These are phyloP conservation scores for Conoideocrella luteorostrata DNA, from an alignment of 2,329 filamentous ascomycete genomes.

Conservation along the genomic window DNA sequence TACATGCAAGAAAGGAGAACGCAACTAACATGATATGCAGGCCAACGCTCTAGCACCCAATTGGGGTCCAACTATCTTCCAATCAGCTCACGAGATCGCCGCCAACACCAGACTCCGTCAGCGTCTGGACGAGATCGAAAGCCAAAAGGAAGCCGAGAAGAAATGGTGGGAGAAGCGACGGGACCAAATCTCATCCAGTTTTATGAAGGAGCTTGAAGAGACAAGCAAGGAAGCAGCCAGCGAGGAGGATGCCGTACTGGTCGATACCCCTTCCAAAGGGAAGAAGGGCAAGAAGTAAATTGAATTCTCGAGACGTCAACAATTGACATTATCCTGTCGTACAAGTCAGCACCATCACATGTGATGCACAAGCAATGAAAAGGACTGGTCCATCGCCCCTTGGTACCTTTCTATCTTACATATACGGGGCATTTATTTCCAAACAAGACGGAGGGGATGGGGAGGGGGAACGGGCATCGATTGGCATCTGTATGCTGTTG, in stretches of 20 bases:
- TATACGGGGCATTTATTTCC: conserved; percentile 1
- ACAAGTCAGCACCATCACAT: no score
- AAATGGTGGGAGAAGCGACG: conserved; percentile 89
- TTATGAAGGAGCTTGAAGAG: conserved; percentile 78
- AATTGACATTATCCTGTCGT: no score
- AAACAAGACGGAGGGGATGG: not conserved
- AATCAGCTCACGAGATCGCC: conserved; percentile 92
- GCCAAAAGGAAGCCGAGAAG: conserved; percentile 66
- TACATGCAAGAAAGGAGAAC: not conserved
- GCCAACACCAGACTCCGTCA: conserved; percentile 74
- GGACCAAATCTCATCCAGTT: conserved; percentile 64
- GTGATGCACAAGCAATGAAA: no score
- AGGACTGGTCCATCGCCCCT: not conserved
- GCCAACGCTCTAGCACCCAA: conserved; percentile 82
- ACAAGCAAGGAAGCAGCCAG: conserved; percentile 31
- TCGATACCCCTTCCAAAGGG: conserved; percentile 55
- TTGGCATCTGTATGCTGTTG: not conserved
- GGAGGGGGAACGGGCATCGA: not conserved
- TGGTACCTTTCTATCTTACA: not conserved
- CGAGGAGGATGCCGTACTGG: conserved; percentile 57
- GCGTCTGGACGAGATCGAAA: conserved; percentile 68
- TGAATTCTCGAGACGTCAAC: not conserved
- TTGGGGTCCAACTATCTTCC: conserved; percentile 95
- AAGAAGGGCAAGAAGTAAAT: conserved; percentile 51
- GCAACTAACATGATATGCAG: conserved; percentile 35